Percentiles rank a stretch among this genome's conserved stretches.
phyloP scores from a whole-genome alignment of 192 early-diverging fungal species.

The Gryganskiella cystojenkinii region DNA sequence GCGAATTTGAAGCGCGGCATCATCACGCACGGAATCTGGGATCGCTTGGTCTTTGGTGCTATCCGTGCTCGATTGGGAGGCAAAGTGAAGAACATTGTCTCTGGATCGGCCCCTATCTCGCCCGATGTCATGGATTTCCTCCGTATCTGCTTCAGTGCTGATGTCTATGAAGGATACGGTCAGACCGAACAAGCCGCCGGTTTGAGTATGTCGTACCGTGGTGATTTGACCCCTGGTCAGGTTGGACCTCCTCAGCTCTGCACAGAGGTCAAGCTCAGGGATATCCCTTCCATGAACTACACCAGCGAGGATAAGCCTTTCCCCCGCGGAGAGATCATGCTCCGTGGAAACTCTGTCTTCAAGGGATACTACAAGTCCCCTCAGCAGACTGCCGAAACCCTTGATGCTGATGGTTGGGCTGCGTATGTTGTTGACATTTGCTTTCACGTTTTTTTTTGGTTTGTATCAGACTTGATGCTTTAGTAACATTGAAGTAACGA shows the following conservation, averaged over 20 bases:
- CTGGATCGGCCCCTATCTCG: slow-evolving; percentile 87
- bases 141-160: slow-evolving; percentile 80
- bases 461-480: too few relatives aligned
- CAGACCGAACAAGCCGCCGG: slow-evolving; percentile 81
- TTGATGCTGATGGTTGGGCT: slow-evolving; percentile 57
- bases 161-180: slow-evolving; percentile 89
- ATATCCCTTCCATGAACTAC: slow-evolving; percentile 93
- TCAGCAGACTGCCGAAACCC: slow-evolving; percentile 83
- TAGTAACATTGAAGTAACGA: background rate
- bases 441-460: background rate
- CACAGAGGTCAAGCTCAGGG: slow-evolving; percentile 84
- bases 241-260: slow-evolving; percentile 80
- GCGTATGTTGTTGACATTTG: slow-evolving; percentile 4
- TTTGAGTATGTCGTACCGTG: slow-evolving; percentile 48
- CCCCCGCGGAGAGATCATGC: slow-evolving; percentile 92
- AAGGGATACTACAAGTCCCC: slow-evolving; percentile 86
- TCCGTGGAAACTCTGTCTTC: slow-evolving; percentile 80
- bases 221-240: slow-evolving; percentile 57
- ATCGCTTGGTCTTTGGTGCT: slow-evolving; percentile 73
- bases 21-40: slow-evolving; percentile 76
- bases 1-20: slow-evolving; percentile 59
- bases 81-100: slow-evolving; percentile 77
- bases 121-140: slow-evolving; percentile 87
- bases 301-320: slow-evolving; percentile 76
- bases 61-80: slow-evolving; percentile 80